Percentiles rank a stretch among this genome's conserved stretches.
phyloP scores from a whole-genome alignment of 345 rosid species.

The Citrus reticulata region DNA sequence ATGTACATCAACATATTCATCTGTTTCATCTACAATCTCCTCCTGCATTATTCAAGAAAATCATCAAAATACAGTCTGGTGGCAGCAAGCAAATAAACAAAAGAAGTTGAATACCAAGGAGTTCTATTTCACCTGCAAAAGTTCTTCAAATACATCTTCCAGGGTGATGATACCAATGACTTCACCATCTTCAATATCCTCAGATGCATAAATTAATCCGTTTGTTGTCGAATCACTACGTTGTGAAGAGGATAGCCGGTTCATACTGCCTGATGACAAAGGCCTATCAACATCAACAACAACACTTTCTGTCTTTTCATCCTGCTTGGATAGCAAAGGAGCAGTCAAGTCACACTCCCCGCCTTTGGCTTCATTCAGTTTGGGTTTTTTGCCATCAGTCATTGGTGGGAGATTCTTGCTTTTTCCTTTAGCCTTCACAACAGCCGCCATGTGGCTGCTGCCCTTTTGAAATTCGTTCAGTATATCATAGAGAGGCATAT shows the following conservation, averaged over 20 bases:
- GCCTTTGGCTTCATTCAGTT: slow-evolving; percentile 31
- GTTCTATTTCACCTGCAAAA: slow-evolving; percentile 54
- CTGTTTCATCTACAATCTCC: slow-evolving; percentile 98
- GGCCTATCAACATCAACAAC: slow-evolving; percentile 65
- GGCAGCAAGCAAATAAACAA: neutral
- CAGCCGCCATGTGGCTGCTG: slow-evolving; percentile 99
- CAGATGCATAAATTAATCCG: slow-evolving; percentile 46
- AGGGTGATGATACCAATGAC: slow-evolving; percentile 90
- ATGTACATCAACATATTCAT: slow-evolving; percentile 94
- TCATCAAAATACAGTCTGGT: neutral
- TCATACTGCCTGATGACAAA: slow-evolving; percentile 20
- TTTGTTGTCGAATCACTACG: slow-evolving; percentile 31
- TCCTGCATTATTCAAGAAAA: slow-evolving; percentile 44
- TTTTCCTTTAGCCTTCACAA: slow-evolving; percentile 73
- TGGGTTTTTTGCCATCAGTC: slow-evolving; percentile 32
- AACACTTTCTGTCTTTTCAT: slow-evolving; percentile 49
- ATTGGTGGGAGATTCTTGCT: slow-evolving; percentile 36
- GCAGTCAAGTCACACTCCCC: slow-evolving; percentile 46
- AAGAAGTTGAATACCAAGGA: neutral
- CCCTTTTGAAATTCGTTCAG: slow-evolving; percentile 98
- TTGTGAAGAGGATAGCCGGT: slow-evolving; percentile 25
- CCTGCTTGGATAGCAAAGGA: slow-evolving; percentile 57
- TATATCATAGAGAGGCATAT: slow-evolving; percentile 96
- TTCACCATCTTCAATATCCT: slow-evolving; percentile 90
- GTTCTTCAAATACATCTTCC: slow-evolving; percentile 98